phyloP scores from a whole-genome alignment of 495 filamentous ascomycete species.

The Penicillium tannophilum region DNA sequence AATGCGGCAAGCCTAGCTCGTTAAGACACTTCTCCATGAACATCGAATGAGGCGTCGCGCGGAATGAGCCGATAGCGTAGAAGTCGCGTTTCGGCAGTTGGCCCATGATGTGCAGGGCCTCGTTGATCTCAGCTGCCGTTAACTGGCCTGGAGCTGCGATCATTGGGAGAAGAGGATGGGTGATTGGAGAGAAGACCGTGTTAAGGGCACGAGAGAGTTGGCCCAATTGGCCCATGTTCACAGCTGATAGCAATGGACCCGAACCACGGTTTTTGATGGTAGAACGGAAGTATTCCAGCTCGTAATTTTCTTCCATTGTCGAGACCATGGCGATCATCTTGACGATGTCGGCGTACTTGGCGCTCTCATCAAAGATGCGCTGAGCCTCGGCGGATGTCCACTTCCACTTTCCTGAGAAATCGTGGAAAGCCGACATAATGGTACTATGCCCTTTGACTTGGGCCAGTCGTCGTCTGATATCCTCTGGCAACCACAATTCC shows the following conservation, averaged over 20 bases:
- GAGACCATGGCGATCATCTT: conserved; percentile 86
- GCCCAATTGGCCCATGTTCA: conserved; percentile 84
- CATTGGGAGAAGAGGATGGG: conserved; percentile 79
- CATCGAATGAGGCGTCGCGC: conserved; percentile 71
- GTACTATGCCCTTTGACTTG: conserved; percentile 72
- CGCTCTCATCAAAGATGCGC: conserved; percentile 66
- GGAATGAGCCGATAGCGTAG: conserved; percentile 75
- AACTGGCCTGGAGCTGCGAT: conserved; percentile 84
- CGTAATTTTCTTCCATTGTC: conserved; percentile 79
- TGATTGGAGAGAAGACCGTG: conserved; percentile 82
- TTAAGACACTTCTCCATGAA: conserved; percentile 91
- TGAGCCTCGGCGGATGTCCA: conserved; percentile 74
- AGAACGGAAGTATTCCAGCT: conserved; percentile 84
- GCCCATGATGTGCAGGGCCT: conserved; percentile 74
- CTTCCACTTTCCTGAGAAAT: conserved; percentile 80
- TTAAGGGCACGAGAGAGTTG: conserved; percentile 81
- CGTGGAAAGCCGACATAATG: conserved; percentile 86
- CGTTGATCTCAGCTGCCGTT: conserved; percentile 81
- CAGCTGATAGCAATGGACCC: conserved; percentile 72
- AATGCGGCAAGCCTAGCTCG: conserved; percentile 80
- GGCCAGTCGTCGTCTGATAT: conserved; percentile 65
- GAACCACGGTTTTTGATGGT: conserved; percentile 66
- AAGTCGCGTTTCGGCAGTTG: conserved; percentile 77
- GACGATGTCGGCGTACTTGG: conserved; percentile 77
- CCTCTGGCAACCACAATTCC: conserved; percentile 80